Evolutionary conservation across 78 protist species (phyloP).

Genomic region (Capsaspora owczarzaki): DNA sequence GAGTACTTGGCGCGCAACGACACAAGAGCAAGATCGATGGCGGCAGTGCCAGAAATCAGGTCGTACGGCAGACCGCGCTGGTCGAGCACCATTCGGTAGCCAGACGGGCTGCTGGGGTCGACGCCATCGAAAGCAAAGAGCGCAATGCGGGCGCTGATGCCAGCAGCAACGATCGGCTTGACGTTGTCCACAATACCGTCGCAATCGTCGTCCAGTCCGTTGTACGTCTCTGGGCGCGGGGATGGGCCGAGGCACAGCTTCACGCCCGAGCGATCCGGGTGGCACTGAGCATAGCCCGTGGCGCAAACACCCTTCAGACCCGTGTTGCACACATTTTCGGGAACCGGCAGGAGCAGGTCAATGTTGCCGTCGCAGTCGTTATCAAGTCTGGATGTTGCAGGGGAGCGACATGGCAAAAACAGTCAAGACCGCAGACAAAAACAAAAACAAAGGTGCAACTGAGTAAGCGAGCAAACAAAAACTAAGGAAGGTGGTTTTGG

Average conservation of each 20-base stretch:
- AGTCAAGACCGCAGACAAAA: no score
- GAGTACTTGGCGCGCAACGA: neutral
- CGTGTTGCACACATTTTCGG: neutral
- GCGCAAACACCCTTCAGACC: neutral
- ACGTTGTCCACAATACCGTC: neutral
- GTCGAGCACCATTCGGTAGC: no score
- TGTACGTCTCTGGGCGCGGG: neutral
- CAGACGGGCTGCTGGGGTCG: no score
- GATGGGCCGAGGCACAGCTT: neutral
- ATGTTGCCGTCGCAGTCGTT: conserved; percentile 1
- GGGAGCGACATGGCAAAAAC: no score
- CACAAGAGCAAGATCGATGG: neutral
- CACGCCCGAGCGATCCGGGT: no score
- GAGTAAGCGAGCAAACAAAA: no score
- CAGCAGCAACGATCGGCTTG: neutral
- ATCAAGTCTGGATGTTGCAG: no score
- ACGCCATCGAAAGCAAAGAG: neutral
- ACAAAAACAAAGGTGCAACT: no score
- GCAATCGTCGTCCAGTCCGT: neutral
- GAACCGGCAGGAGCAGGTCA: neutral
- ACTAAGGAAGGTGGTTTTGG: no score
- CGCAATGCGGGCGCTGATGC: neutral
- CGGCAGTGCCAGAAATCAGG: neutral
- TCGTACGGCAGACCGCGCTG: neutral
- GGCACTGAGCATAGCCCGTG: neutral